These are phyloP conservation scores for Serendipita vermifera DNA, from an alignment of 768 basidiomycete species.

Conservation along the genomic window DNA sequence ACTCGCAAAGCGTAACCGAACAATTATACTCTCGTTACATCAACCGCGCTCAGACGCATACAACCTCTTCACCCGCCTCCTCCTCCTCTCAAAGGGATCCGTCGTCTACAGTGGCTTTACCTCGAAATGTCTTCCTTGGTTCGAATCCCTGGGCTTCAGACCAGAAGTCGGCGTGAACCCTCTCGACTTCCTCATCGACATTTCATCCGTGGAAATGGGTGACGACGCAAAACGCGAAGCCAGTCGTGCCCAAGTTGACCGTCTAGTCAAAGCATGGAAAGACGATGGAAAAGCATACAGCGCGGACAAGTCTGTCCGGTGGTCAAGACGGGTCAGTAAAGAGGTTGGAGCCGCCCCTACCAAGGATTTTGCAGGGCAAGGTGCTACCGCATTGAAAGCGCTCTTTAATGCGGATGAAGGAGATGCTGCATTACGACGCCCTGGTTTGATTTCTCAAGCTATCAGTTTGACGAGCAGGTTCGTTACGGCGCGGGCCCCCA, in stretches of 20 bases:
- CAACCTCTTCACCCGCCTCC: constrained; percentile 32
- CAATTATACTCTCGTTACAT: constrained; percentile 35
- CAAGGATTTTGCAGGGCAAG: no score
- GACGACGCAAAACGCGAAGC: constrained; percentile 26
- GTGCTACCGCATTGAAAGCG: not conserved
- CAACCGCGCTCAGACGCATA: constrained; percentile 37
- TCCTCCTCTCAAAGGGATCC: constrained; percentile 31
- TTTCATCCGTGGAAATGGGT: constrained; percentile 30
- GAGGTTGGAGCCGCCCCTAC: not conserved
- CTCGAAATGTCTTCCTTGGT: constrained; percentile 26
- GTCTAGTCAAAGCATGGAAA: constrained; percentile 27
- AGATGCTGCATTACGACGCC: constrained; percentile 8
- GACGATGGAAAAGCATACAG: not conserved
- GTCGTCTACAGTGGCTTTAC: constrained; percentile 31
- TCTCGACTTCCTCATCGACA: constrained; percentile 33
- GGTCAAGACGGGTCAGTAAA: not conserved
- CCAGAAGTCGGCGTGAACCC: constrained; percentile 30
- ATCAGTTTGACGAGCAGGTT: constrained; percentile 13
- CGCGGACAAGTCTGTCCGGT: not conserved
- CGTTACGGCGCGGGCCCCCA: not conserved
- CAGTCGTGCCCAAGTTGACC: constrained; percentile 24
- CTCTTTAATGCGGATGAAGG: not conserved
- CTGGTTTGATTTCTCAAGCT: constrained; percentile 11
- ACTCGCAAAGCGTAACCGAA: constrained; percentile 24
- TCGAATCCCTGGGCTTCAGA: constrained; percentile 24